phyloP scores from a whole-genome alignment of 2,329 filamentous ascomycete species.

The Didymella sp. region DNA sequence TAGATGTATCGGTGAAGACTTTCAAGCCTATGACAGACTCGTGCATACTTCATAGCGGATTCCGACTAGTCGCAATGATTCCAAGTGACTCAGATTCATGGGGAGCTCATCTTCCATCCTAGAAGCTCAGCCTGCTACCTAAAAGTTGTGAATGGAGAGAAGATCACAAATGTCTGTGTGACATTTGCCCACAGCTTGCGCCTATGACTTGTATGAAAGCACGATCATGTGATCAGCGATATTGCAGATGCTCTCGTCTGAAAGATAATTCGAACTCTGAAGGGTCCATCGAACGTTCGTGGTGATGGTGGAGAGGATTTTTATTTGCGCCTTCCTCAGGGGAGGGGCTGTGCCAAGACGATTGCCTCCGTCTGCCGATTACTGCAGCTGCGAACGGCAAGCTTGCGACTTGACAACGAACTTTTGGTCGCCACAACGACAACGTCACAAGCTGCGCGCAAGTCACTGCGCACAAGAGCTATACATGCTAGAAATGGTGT shows the following conservation, averaged over 20 bases:
- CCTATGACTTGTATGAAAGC: background rate
- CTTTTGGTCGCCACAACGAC: conserved; percentile 30
- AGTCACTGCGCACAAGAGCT: conserved; percentile 24
- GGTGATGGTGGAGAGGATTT: background rate
- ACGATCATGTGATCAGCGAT: background rate
- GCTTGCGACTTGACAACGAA: conserved; percentile 20
- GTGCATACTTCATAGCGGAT: background rate
- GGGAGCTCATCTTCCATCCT: background rate
- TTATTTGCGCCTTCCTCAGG: background rate
- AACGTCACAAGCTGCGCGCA: conserved; percentile 24
- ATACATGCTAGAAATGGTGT: conserved; percentile 37
- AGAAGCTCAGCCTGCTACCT: background rate
- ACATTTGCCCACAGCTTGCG: background rate
- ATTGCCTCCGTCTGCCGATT: conserved; percentile 14
- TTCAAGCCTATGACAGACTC: background rate
- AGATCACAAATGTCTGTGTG: background rate
- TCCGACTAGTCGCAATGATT: background rate
- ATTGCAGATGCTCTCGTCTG: no score
- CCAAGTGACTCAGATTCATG: background rate
- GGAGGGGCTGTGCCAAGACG: conserved; percentile 8
- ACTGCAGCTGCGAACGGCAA: conserved; percentile 11
- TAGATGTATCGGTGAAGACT: background rate
- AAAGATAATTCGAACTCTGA: background rate
- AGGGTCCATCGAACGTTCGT: background rate
- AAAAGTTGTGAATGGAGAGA: background rate